Evolutionary conservation across 805 yeast species (phyloP).

Genomic region (Sungouiozyma ichnusensis): DNA sequence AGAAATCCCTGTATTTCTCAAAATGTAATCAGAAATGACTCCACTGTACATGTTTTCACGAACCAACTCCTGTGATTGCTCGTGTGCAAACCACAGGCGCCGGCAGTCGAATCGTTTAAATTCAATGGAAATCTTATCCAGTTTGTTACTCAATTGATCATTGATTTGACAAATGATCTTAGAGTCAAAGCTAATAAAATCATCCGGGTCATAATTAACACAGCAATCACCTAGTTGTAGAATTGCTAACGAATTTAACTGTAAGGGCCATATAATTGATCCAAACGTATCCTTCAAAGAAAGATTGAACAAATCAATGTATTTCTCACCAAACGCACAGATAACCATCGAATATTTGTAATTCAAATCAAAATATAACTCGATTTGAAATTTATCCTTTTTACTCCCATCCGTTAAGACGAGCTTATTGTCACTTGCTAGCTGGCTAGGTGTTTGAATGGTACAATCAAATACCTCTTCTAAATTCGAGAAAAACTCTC

Average conservation of each 20-base stretch:
- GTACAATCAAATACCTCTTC: conserved; percentile 5
- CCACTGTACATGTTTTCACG: conserved; percentile 6
- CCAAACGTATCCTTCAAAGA: conserved; percentile 15
- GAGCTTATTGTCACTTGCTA: background rate
- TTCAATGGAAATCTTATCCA: conserved; percentile 13
- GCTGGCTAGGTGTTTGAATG: background rate
- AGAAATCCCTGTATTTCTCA: conserved; percentile 24
- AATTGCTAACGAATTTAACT: conserved; percentile 17
- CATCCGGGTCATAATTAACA: background rate
- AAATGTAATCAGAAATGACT: conserved; percentile 13
- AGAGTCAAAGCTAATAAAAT: background rate
- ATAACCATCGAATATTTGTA: background rate
- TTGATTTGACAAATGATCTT: background rate
- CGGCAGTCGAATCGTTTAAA: conserved; percentile 18
- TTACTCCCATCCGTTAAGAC: background rate
- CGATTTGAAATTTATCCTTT: background rate
- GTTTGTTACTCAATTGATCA: conserved; percentile 18
- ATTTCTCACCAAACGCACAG: background rate
- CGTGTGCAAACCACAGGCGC: conserved; percentile 8
- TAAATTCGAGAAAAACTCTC: conserved; percentile 1
- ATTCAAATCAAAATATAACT: background rate
- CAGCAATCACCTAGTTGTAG: conserved; percentile 19
- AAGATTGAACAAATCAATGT: conserved; percentile 6
- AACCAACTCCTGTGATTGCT: background rate
- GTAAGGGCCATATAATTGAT: conserved; percentile 16